These are phyloP conservation scores for Saksenaea oblongispora DNA, from an alignment of 371 early-diverging fungal species.

Conservation along the genomic window DNA sequence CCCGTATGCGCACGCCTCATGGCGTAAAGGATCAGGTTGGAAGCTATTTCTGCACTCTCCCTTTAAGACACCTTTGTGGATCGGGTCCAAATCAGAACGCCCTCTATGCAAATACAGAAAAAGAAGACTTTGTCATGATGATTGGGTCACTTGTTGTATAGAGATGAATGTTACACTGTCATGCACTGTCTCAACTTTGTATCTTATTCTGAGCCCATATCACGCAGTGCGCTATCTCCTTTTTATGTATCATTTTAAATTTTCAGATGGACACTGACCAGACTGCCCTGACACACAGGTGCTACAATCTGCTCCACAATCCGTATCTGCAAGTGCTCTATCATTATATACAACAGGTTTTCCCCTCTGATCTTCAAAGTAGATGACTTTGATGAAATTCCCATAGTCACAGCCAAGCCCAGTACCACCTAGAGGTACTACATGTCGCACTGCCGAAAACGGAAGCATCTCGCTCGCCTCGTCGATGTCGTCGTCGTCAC, in stretches of 20 bases:
- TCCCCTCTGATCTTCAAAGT: conserved; percentile 16
- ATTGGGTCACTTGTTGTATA: background rate
- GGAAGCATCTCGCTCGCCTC: conserved; percentile 38
- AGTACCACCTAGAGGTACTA: conserved; percentile 27
- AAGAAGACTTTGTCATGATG: background rate
- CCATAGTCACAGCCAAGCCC: conserved; percentile 48
- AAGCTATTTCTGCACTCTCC: background rate
- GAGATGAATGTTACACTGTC: background rate
- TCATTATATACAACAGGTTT: background rate
- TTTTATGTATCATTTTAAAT: background rate
- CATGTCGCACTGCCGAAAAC: conserved; percentile 30
- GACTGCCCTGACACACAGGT: background rate
- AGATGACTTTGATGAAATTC: conserved; percentile 45
- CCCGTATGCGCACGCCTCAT: too few relatives aligned
- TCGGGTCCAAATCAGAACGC: conserved; percentile 1
- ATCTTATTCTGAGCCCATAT: background rate
- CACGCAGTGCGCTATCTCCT: background rate
- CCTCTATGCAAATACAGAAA: background rate
- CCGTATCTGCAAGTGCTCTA: background rate
- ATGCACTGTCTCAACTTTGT: background rate
- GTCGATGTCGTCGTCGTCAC: conserved; percentile 19
- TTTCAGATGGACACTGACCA: conserved; percentile 1
- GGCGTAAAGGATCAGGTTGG: too few relatives aligned
- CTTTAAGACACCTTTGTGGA: background rate
- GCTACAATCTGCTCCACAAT: background rate